Conservation (phyloP, 129 eudicot genomes). For the Dittrichia graveolens region DNA sequence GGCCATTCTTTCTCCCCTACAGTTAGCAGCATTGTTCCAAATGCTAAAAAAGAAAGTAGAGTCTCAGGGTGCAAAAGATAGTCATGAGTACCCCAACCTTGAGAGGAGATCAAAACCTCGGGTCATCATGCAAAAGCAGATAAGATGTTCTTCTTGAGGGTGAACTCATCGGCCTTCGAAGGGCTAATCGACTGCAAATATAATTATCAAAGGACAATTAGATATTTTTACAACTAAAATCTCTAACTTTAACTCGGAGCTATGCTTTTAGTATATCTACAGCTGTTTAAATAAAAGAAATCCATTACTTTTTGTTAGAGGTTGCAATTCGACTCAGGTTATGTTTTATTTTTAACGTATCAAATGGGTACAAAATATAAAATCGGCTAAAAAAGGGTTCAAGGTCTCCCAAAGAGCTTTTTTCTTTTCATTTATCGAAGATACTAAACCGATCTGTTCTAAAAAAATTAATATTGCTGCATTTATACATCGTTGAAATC, state of each 20-base stretch:
- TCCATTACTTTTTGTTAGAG: not conserved
- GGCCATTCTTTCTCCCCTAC: constrained; percentile 28
- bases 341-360: not conserved
- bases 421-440: too few species aligned
- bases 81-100: constrained; percentile 16
- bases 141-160: constrained; percentile 91
- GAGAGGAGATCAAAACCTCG: constrained; percentile 16
- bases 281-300: not conserved
- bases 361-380: not conserved
- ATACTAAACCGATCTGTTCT: too few species aligned
- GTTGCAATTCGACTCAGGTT: not conserved
- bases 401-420: too few species aligned
- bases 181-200: constrained; percentile 76
- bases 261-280: too few species aligned
- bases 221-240: not conserved
- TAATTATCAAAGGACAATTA: not conserved
- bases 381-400: too few species aligned
- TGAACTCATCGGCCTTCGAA: constrained; percentile 84
- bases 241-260: not conserved
- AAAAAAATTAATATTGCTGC: too few species aligned
- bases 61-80: constrained; percentile 26
- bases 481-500: too few species aligned
- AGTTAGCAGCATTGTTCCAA: constrained; percentile 22
- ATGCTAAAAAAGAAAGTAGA: constrained; percentile 26
- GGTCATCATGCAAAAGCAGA: constrained; percentile 56